Base-by-base conservation (phyloP, 805 yeast genomes). In the Aciculoconidium aculeatum region DNA sequence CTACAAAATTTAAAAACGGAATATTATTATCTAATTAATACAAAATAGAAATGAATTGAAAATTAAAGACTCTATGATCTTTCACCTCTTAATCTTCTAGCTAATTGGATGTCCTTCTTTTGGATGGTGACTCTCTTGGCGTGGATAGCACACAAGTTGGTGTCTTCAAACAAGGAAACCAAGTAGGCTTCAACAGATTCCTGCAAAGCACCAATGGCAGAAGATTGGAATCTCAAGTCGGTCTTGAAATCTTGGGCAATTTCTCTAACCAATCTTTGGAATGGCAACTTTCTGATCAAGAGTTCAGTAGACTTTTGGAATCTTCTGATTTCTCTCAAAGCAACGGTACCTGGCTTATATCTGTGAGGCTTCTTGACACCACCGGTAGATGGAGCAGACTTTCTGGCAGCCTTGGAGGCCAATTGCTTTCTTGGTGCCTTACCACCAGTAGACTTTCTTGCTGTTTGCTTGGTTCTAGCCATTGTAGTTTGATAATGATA, bases 71-170 rank as follows among this genome's bases (percentile, higher is more conserved):
- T 39, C 39, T 77, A 83, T 47, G 90, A 75, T 80, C 92, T 80
- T 72, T 83, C 94, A 67, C 96, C 97, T 71, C 96, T 81, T 62
- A 90, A 78, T 74, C 97, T 83, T 73, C 96, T 83, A 47, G 97
- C 98, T 59, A 90, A 75, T 61, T 88, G 95, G 62, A 90, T 85
- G 66, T 90, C 98, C 72, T 88, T 88, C 85, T 87, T 90, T 76
- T 86, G 95, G 57, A 90, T 86, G 44, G 98, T 90, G 50, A 90
- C 97, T 71, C 98, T 82, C 80, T 92, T 90, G 55, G 97, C 98
- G 68, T 90, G 98, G 49, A 87, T 85, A 44, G 97, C 96, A 71
- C 96, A 92, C 72, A 90, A 76, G 74, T 88, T 90, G 45, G 97
- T 92, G 66, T 92, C 97, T 73, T 90, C 97, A 50, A 90, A 92